phyloP scores from a whole-genome alignment of 208 protist genomes.

The Crithidia bombi region DNA sequence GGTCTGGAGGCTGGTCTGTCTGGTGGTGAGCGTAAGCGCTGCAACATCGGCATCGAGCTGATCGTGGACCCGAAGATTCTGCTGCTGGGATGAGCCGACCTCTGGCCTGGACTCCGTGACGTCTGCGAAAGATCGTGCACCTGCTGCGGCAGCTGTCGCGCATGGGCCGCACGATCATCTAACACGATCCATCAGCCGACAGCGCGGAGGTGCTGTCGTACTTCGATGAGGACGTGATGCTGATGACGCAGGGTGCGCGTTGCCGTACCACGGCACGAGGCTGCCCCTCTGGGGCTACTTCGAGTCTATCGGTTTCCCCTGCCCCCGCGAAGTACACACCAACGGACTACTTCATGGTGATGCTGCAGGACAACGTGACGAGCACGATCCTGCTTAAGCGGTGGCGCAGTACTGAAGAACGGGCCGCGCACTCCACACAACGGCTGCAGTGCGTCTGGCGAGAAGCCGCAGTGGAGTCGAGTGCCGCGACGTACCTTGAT shows the following conservation, averaged over 20 bases:
- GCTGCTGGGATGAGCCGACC: constrained; percentile 92
- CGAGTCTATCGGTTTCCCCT: constrained; percentile 70
- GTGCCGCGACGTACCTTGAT: constrained; percentile 51
- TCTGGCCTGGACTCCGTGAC: constrained; percentile 89
- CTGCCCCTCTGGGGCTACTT: constrained; percentile 79
- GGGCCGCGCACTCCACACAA: constrained; percentile 54
- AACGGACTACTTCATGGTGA: constrained; percentile 89
- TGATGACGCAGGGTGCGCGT: constrained; percentile 80
- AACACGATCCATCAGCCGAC: constrained; percentile 96
- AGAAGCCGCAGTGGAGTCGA: constrained; percentile 37
- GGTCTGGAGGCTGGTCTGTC: constrained; percentile 77
- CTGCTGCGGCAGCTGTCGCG: constrained; percentile 75
- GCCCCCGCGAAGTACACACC: constrained; percentile 79
- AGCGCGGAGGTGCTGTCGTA: constrained; percentile 79
- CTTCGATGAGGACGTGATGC: constrained; percentile 94
- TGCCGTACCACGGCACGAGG: constrained; percentile 87
- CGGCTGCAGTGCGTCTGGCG: constrained; percentile 50
- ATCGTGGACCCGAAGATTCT: constrained; percentile 86
- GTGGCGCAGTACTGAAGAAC: constrained; percentile 70
- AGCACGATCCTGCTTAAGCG: constrained; percentile 64
- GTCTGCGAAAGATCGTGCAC: constrained; percentile 83
- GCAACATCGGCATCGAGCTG: constrained; percentile 89
- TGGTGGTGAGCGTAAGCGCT: constrained; percentile 90
- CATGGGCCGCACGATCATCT: constrained; percentile 87
- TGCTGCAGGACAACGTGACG: constrained; percentile 69